These are phyloP conservation scores for Rehmannia glutinosa DNA, from an alignment of 257 asterid genomes.

Conservation along the genomic window DNA sequence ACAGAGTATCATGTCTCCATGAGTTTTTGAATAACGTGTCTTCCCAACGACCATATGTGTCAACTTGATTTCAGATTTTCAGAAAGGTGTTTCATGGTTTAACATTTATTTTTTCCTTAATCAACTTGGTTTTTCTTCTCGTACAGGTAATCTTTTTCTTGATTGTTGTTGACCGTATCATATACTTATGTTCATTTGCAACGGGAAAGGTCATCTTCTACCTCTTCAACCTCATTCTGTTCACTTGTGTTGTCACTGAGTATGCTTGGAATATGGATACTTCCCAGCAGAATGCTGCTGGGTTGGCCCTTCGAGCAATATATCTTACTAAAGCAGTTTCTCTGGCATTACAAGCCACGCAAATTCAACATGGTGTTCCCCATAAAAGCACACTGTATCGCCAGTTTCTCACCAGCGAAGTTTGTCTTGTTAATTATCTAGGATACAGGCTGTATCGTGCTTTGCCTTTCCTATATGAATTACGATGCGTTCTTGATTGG, in stretches of 20 bases:
- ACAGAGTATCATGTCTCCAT: too few relatives aligned
- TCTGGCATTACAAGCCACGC: conserved; percentile 88
- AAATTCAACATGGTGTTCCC: conserved; percentile 89
- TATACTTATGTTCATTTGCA: conserved; percentile 91
- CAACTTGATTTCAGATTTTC: not conserved
- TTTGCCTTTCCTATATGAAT: conserved; percentile 89
- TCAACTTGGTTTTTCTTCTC: conserved; percentile 22
- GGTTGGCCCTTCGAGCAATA: conserved; percentile 87
- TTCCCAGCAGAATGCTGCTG: conserved; percentile 71
- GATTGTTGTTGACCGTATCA: conserved; percentile 92
- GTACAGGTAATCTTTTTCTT: conserved; percentile 92
- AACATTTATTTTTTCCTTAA: not conserved
- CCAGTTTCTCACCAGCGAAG: conserved; percentile 94
- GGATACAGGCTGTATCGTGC: conserved; percentile 97
- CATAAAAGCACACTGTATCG: conserved; percentile 94
- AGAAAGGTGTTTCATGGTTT: not conserved
- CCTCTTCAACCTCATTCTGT: conserved; percentile 79
- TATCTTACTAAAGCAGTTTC: conserved; percentile 89
- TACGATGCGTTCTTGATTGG: conserved; percentile 98
- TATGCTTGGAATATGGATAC: conserved; percentile 88
- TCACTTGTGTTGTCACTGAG: conserved; percentile 69
- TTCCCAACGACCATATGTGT: too few relatives aligned
- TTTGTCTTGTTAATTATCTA: conserved; percentile 72
- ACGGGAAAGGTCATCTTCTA: conserved; percentile 86
- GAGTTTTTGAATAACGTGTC: too few relatives aligned